phyloP scores from a whole-genome alignment of 306 rosid species.

The Dalbergia oliveri region DNA sequence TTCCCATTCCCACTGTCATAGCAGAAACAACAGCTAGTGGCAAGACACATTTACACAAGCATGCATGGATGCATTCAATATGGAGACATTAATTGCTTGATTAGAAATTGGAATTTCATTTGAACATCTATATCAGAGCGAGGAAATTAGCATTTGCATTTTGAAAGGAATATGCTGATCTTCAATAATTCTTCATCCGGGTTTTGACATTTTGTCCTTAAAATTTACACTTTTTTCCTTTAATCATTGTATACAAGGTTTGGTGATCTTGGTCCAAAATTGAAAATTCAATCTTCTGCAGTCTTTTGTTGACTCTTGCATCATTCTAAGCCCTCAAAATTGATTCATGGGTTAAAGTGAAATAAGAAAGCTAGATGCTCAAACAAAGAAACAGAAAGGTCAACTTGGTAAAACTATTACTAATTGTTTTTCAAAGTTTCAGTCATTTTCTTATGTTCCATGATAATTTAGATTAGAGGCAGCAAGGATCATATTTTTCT shows the following conservation, averaged over 20 bases:
- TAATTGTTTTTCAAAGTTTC: not conserved
- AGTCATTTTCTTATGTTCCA: not conserved
- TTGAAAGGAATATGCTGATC: not conserved
- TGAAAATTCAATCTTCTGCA: not conserved
- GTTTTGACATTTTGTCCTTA: conserved; percentile 27
- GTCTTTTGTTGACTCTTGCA: conserved; percentile 30
- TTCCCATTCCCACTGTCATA: conserved; percentile 84
- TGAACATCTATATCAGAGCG: conserved; percentile 12
- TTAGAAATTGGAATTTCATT: conserved; percentile 12
- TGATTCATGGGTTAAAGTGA: conserved; percentile 4
- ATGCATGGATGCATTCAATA: not conserved
- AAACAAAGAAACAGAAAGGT: not conserved
- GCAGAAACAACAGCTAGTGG: conserved; percentile 28
- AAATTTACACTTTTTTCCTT: not conserved
- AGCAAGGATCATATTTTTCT: conserved; percentile 17
- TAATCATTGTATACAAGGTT: not conserved
- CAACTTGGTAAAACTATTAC: not conserved
- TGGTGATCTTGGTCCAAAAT: conserved; percentile 13
- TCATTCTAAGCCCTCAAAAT: conserved; percentile 35
- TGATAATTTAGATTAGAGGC: not conserved
- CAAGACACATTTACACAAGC: conserved; percentile 6
- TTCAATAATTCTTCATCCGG: not conserved
- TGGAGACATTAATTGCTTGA: not conserved
- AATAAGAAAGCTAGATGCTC: not conserved
- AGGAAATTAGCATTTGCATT: not conserved